phyloP scores from a whole-genome alignment of 1,139 yeast genomes.

The Candida sp. region DNA sequence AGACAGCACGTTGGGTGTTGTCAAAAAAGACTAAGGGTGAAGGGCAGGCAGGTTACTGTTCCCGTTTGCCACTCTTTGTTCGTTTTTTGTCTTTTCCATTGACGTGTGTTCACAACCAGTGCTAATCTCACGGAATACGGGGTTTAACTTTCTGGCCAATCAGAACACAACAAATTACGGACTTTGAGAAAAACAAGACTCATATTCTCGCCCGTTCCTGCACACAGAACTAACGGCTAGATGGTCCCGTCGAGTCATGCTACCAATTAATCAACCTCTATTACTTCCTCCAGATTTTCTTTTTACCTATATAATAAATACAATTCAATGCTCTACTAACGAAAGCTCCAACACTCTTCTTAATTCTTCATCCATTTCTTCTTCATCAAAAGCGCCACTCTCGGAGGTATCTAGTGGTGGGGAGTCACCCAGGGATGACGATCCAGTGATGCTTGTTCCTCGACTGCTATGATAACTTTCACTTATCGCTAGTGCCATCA shows the following conservation, averaged over 20 bases:
- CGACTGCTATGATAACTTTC: conserved; percentile 29
- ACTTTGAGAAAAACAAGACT: background rate
- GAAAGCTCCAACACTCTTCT: conserved; percentile 36
- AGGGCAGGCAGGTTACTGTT: background rate
- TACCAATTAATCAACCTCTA: no score
- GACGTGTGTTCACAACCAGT: no score
- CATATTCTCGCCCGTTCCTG: background rate
- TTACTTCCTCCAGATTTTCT: no score
- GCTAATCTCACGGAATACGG: background rate
- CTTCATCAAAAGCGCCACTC: conserved; percentile 7
- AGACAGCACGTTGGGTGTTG: no score
- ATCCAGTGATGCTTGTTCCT: conserved; percentile 7
- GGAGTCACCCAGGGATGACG: background rate
- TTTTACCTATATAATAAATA: no score
- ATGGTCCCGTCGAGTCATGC: no score
- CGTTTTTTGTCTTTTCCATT: background rate
- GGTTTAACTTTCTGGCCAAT: background rate
- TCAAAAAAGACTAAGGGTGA: no score
- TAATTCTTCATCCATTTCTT: conserved; percentile 19
- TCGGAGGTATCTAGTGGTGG: conserved; percentile 10
- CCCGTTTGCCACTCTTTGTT: background rate
- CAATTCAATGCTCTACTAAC: conserved; percentile 14
- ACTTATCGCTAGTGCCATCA: conserved; percentile 59
- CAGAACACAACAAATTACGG: background rate
- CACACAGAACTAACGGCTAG: background rate